Conservation (phyloP, 1,139 yeast genomes). For the Diutina rugosa region DNA sequence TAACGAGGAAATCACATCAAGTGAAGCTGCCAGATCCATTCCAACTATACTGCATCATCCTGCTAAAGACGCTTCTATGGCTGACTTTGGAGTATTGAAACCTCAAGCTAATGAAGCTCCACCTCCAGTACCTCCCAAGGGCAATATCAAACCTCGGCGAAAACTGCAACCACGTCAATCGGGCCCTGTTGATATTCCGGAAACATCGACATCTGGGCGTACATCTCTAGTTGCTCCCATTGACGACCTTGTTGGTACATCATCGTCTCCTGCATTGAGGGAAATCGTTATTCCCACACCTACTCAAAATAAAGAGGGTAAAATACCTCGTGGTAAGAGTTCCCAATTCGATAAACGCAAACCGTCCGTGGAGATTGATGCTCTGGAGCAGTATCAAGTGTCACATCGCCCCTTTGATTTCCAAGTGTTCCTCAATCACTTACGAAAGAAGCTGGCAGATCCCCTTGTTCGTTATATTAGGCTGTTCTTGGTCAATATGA, state of each 20-base stretch:
- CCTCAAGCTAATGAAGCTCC: not conserved
- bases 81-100: not conserved
- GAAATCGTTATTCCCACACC: not conserved
- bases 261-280: not conserved
- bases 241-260: not conserved
- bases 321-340: not conserved
- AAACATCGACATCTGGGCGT: not conserved
- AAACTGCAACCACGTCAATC: not conserved
- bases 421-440: slow-evolving; percentile 60
- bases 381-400: not conserved
- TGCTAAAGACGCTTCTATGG: not conserved
- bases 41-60: not conserved
- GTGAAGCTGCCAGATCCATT: not conserved
- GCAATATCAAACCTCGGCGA: not conserved
- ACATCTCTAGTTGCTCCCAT: not conserved
- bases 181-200: not conserved
- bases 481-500: slow-evolving; percentile 67
- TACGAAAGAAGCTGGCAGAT: slow-evolving; percentile 68
- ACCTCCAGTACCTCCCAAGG: not conserved
- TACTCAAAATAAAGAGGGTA: not conserved
- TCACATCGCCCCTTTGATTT: slow-evolving; percentile 44
- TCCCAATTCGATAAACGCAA: not conserved
- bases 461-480: slow-evolving; percentile 81
- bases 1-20: not conserved
- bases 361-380: not conserved